Conservation (phyloP, 768 basidiomycete genomes). For the Pulveroboletus ravenelii region DNA sequence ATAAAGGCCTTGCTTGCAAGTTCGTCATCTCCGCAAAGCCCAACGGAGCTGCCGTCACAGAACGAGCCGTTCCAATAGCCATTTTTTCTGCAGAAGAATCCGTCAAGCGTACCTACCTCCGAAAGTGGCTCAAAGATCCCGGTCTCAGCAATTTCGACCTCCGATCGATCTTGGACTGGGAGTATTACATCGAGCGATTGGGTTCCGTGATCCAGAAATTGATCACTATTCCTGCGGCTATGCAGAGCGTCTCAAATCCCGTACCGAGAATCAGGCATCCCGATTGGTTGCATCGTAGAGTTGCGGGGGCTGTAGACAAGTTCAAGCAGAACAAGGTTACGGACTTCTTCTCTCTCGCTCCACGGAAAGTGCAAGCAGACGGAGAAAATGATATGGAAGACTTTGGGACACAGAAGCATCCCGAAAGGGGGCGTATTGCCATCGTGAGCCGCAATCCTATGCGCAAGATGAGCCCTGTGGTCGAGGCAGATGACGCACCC, state of each 20-base stretch:
- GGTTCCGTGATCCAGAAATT: conserved; percentile 98
- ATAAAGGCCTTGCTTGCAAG: conserved; percentile 97
- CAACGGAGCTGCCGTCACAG: conserved; percentile 89
- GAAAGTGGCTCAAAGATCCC: conserved; percentile 96
- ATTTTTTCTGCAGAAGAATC: conserved; percentile 96
- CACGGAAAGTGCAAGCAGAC: conserved; percentile 8
- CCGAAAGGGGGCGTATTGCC: conserved; percentile 41
- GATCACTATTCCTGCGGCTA: conserved; percentile 97
- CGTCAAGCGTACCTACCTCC: conserved; percentile 84
- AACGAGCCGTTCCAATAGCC: conserved; percentile 93
- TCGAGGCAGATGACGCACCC: conserved; percentile 23
- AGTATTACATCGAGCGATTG: conserved; percentile 95
- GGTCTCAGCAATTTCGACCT: conserved; percentile 83
- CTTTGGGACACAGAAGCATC: conserved; percentile 28
- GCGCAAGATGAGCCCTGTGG: conserved; percentile 42
- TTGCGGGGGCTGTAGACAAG: conserved; percentile 86
- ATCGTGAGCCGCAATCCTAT: conserved; percentile 48
- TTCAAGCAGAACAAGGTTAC: conserved; percentile 98
- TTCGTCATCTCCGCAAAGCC: conserved; percentile 98
- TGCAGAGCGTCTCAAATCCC: conserved; percentile 96
- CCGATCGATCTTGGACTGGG: conserved; percentile 94
- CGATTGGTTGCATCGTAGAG: conserved; percentile 92
- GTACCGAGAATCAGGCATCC: conserved; percentile 95
- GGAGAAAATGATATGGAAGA: conserved; percentile 61
- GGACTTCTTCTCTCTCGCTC: conserved; percentile 67